phyloP scores from a whole-genome alignment of 1,139 yeast genomes.

The Saccharomyces pastorianus region DNA sequence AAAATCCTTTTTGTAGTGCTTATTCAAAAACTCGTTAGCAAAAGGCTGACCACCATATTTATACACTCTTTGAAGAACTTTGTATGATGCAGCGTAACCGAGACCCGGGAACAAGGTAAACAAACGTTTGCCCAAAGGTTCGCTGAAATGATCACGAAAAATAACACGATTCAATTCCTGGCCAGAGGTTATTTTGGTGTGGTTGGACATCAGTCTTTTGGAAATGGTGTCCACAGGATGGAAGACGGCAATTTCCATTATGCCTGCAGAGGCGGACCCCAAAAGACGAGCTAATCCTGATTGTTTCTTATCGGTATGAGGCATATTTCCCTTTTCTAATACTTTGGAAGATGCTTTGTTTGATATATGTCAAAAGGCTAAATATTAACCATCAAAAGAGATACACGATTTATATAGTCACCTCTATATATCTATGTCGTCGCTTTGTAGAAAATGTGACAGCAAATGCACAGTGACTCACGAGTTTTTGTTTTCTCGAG shows the following conservation, averaged over 20 bases:
- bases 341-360: neutral
- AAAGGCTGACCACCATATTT: conserved; percentile 99
- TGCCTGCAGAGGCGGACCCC: conserved; percentile 97
- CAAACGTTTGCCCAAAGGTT: conserved; percentile 61
- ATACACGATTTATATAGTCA: neutral
- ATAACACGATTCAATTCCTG: conserved; percentile 74
- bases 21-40: conserved; percentile 83
- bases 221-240: conserved; percentile 98
- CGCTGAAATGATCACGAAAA: conserved; percentile 72
- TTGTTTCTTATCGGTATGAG: conserved; percentile 67
- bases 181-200: conserved; percentile 56
- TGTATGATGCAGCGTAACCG: conserved; percentile 97
- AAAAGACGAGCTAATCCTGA: conserved; percentile 84
- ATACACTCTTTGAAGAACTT: conserved; percentile 93
- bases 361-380: neutral
- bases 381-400: neutral
- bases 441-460: neutral
- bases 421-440: neutral
- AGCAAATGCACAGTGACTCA: neutral
- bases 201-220: conserved; percentile 94
- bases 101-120: conserved; percentile 92
- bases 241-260: conserved; percentile 90
- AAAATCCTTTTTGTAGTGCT: conserved; percentile 61
- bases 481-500: neutral
- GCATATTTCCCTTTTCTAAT: neutral